A percentile compares a stretch with the other conserved stretches of the same genome.
Evolutionary conservation across 768 basidiomycete genomes (phyloP).

Genomic region (Butyriboletus loyo): DNA sequence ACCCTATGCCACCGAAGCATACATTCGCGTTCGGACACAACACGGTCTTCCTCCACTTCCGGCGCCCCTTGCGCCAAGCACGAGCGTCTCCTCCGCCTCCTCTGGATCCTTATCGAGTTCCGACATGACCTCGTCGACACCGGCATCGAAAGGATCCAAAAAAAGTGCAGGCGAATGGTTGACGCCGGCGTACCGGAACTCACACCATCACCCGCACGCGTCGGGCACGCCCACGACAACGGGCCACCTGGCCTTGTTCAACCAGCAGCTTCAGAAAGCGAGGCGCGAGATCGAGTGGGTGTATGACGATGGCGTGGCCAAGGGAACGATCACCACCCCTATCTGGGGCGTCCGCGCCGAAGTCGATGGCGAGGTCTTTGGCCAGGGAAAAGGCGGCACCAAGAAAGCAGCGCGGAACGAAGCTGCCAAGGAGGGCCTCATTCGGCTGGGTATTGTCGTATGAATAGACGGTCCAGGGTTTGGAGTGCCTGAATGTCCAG

Average conservation of each 20-base stretch:
- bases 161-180: not conserved
- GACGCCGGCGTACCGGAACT: constrained; percentile 10
- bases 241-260: constrained; percentile 79
- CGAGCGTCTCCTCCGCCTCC: constrained; percentile 17
- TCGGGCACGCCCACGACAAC: constrained; percentile 31
- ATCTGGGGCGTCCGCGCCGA: constrained; percentile 69
- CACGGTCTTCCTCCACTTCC: constrained; percentile 58
- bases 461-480: constrained; percentile 14
- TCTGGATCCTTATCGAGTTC: not conserved
- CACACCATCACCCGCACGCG: constrained; percentile 13
- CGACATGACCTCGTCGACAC: not conserved
- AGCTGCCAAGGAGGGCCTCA: constrained; percentile 72
- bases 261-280: constrained; percentile 66
- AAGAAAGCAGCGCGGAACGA: constrained; percentile 81
- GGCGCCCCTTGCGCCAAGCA: constrained; percentile 18
- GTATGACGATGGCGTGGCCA: constrained; percentile 47
- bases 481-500: constrained; percentile 6
- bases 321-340: constrained; percentile 63
- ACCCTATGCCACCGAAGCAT: constrained; percentile 63
- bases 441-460: constrained; percentile 54
- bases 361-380: constrained; percentile 58
- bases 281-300: constrained; percentile 66
- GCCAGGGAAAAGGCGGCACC: constrained; percentile 63
- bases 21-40: constrained; percentile 59
- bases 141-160: not conserved